Conservation (phyloP, 164 flowering plant species). For the Magnolia sinica region DNA sequence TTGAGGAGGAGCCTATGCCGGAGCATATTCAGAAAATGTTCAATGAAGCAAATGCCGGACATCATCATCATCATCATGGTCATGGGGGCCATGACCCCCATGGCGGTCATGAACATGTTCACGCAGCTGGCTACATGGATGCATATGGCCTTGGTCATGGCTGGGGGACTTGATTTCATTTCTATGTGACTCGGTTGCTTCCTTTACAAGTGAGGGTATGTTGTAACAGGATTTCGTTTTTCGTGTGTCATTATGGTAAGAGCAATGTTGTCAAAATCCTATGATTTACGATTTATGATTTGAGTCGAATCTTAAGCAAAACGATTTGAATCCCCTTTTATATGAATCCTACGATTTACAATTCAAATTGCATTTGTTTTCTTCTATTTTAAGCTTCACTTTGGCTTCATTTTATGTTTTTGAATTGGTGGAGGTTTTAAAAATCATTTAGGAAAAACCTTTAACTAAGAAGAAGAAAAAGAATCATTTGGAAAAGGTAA, state of each 20-base stretch:
- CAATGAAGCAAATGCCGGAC: slow-evolving; percentile 44
- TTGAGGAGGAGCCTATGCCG: slow-evolving; percentile 57
- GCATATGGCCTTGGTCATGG: slow-evolving; percentile 73
- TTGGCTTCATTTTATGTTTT: too few species aligned
- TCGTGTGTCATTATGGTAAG: neutral
- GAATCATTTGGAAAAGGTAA: too few species aligned
- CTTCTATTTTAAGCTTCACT: too few species aligned
- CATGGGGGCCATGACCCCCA: slow-evolving; percentile 34
- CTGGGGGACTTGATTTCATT: neutral
- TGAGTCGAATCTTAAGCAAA: too few species aligned
- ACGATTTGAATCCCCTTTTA: too few species aligned
- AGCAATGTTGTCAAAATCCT: too few species aligned
- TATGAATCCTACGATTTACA: too few species aligned
- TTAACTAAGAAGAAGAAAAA: too few species aligned
- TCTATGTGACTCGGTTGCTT: neutral
- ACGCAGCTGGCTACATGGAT: slow-evolving; percentile 46
- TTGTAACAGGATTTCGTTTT: neutral
- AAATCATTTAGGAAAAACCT: too few species aligned
- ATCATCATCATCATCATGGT: slow-evolving; percentile 24
- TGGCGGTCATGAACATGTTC: slow-evolving; percentile 36
- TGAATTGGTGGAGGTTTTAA: too few species aligned
- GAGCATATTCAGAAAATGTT: slow-evolving; percentile 60
- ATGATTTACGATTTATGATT: too few species aligned
- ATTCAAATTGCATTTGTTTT: too few species aligned
- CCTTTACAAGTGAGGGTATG: neutral